Conservation (phyloP, 345 rosid genomes). For the Linum tenue region DNA sequence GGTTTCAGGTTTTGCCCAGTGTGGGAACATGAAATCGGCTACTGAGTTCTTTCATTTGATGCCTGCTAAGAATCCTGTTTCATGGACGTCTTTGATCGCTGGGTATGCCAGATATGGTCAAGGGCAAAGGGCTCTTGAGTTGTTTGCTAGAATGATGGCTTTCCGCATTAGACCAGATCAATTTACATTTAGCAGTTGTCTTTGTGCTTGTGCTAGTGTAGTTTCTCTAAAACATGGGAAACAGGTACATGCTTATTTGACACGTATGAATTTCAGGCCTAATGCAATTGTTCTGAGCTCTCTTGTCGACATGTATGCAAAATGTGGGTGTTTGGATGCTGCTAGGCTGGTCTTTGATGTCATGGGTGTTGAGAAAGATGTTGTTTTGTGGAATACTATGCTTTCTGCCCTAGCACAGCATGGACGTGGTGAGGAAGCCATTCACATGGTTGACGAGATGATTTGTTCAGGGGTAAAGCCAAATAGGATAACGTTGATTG, state of each 20-base stretch:
- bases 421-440: slow-evolving; percentile 52
- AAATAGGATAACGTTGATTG: slow-evolving; percentile 49
- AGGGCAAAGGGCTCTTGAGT: slow-evolving; percentile 36
- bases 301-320: slow-evolving; percentile 79
- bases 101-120: slow-evolving; percentile 62
- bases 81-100: slow-evolving; percentile 76
- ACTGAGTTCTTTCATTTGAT: slow-evolving; percentile 41
- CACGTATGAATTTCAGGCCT: slow-evolving; percentile 39
- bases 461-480: slow-evolving; percentile 41
- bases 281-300: slow-evolving; percentile 60
- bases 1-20: slow-evolving; percentile 60
- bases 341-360: slow-evolving; percentile 43
- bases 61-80: slow-evolving; percentile 54
- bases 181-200: slow-evolving; percentile 68
- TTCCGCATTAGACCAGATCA: slow-evolving; percentile 47
- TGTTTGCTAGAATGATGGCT: slow-evolving; percentile 46
- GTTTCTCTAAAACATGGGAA: slow-evolving; percentile 59
- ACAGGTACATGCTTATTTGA: slow-evolving; percentile 54
- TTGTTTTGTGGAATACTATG: slow-evolving; percentile 78
- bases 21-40: slow-evolving; percentile 58
- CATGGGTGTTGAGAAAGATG: slow-evolving; percentile 33
- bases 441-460: slow-evolving; percentile 41
- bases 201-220: slow-evolving; percentile 65
- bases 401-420: slow-evolving; percentile 70
- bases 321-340: slow-evolving; percentile 47